Percentiles rank a stretch among this genome's conserved stretches.
These are phyloP conservation scores for Onygena corvina DNA, from an alignment of 2,329 filamentous ascomycete species.

Conservation along the genomic window DNA sequence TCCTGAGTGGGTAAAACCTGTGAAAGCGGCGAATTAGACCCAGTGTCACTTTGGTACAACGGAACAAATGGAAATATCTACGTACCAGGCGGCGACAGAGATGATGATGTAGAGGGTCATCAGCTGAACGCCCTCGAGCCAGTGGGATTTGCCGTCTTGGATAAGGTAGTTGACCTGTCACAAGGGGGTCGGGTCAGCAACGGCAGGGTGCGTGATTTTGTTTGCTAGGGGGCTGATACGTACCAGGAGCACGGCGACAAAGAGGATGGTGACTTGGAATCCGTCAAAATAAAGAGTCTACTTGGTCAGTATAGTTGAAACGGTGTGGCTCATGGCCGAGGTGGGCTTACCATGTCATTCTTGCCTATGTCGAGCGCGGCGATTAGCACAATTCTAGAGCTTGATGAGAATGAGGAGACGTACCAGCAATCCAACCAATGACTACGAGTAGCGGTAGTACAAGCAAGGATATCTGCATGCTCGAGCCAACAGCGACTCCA, in stretches of 20 bases:
- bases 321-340: background rate
- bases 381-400: background rate
- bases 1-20: conserved; percentile 4
- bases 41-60: background rate
- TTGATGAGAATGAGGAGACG: conserved; percentile 8
- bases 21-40: background rate
- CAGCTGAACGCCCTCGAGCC: conserved; percentile 50
- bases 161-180: conserved; percentile 52
- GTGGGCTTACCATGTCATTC: conserved; percentile 41
- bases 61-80: background rate
- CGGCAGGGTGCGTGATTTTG: background rate
- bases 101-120: conserved; percentile 52
- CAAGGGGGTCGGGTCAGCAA: conserved; percentile 19
- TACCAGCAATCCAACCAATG: conserved; percentile 48
- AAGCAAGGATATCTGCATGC: conserved; percentile 53
- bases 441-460: conserved; percentile 50
- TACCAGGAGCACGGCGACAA: conserved; percentile 41
- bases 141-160: conserved; percentile 46
- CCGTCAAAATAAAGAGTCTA: conserved; percentile 54
- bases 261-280: conserved; percentile 53
- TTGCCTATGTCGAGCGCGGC: conserved; percentile 28
- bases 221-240: conserved; percentile 30
- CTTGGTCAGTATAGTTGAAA: conserved; percentile 13
- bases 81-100: conserved; percentile 46
- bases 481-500: conserved; percentile 53